Conservation (phyloP, 225 moss, liverwort and hornwort species). For the Polytrichum commune region DNA sequence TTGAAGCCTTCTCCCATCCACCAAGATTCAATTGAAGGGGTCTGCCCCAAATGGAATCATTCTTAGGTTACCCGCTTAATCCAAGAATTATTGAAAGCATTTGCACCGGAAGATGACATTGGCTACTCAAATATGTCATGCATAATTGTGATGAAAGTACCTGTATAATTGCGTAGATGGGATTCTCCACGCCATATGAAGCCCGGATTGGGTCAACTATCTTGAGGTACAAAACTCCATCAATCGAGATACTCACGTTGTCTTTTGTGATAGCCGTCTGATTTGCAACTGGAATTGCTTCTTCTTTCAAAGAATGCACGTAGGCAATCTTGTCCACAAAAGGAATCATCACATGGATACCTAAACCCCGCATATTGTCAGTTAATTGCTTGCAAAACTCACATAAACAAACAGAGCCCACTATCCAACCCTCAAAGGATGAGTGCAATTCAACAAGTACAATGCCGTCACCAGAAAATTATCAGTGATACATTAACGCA, state of each 20-base stretch:
- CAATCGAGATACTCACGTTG: constrained; percentile 97
- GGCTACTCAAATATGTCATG: too few species aligned
- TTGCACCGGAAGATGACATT: too few species aligned
- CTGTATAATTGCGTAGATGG: constrained; percentile 95
- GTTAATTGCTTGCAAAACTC: too few species aligned
- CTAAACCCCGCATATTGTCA: constrained; percentile 18
- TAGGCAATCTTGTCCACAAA: constrained; percentile 92
- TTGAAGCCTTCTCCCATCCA: too few species aligned
- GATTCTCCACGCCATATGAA: constrained; percentile 98
- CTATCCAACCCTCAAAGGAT: too few species aligned
- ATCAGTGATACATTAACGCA: neutral
- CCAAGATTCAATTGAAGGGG: too few species aligned
- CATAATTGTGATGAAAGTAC: constrained; percentile 9
- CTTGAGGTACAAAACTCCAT: constrained; percentile 94
- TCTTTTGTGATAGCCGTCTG: constrained; percentile 99
- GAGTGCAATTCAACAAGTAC: too few species aligned
- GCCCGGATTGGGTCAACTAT: constrained; percentile 96
- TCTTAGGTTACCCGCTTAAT: too few species aligned
- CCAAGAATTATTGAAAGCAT: too few species aligned
- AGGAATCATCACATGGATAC: constrained; percentile 93
- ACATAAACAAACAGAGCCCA: too few species aligned
- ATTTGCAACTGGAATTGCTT: constrained; percentile 94
- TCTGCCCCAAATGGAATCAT: too few species aligned
- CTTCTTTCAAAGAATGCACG: constrained; percentile 97
- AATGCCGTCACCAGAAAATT: too few species aligned